phyloP scores from a whole-genome alignment of 345 rosid genomes.

The Dimocarpus longan region DNA sequence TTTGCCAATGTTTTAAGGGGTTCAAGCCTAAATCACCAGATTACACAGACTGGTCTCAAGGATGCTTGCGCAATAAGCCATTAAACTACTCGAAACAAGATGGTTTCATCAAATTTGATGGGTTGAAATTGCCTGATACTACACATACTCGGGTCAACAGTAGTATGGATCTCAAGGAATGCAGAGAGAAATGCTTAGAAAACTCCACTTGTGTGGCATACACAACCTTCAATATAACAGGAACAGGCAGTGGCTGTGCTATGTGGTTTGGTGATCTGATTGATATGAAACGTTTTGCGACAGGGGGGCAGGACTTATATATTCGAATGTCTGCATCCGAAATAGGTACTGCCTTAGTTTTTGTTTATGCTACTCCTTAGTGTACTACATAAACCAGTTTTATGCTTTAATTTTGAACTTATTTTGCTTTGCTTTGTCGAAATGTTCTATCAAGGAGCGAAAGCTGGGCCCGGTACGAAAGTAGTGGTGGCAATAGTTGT shows the following conservation, averaged over 20 bases:
- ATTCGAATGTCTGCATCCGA: constrained; percentile 36
- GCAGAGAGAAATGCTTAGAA: constrained; percentile 34
- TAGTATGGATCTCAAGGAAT: constrained; percentile 36
- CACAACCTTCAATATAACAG: constrained; percentile 30
- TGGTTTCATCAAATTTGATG: constrained; percentile 30
- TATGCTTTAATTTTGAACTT: background rate
- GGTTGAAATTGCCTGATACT: constrained; percentile 44
- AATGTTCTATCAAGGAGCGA: background rate
- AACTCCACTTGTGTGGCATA: constrained; percentile 50
- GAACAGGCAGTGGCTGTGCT: constrained; percentile 39
- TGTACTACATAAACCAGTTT: background rate
- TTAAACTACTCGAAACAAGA: constrained; percentile 36
- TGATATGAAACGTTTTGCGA: constrained; percentile 30
- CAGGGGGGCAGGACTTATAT: constrained; percentile 35
- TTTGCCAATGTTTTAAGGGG: constrained; percentile 42
- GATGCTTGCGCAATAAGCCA: constrained; percentile 38
- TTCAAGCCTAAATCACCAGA: constrained; percentile 35
- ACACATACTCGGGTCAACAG: constrained; percentile 27
- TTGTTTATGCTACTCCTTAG: background rate
- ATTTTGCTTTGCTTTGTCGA: background rate
- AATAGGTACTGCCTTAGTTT: constrained; percentile 30
- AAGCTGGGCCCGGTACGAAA: background rate
- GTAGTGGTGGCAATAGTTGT: background rate
- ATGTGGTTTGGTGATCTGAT: constrained; percentile 44
- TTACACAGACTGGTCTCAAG: constrained; percentile 44